Evolutionary conservation across 495 filamentous ascomycete species (phyloP), one percentile per base, ranked within the genome.

Genomic region (Apodospora peruviana): DNA sequence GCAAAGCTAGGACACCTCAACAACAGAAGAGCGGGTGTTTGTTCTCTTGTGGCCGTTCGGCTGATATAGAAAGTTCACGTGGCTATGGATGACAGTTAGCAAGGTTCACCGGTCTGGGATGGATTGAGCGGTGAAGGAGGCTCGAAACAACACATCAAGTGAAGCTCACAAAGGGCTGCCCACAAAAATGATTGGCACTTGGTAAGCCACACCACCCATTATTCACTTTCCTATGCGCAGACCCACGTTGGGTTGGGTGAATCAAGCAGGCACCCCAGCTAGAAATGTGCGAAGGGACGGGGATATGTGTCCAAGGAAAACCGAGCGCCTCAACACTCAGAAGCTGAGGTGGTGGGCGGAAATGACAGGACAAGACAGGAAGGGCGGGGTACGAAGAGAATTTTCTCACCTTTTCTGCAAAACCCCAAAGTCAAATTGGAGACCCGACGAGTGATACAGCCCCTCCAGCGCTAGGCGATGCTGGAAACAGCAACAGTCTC

Each of bases 91-190:
- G 43, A 35, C 14, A 45, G 27, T 21, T 45, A 35, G 25, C 50
- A 49, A 27, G 32, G 32, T n/a, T n/a, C 34, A 16, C 14, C 23
- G 34, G 23, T 25, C n/a, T 17, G 20, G 2, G n/a, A 22, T 40
- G 36, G 34, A 49, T 57, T 50, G 22, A 57, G 55, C 55, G 55
- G 55, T 57, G 55, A 57, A 40, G 5, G 39, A 35, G 25, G 29
- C 24, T 53, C 38, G 42, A 47, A 50, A 48, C 52, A 37, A 25
- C 45, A 42, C 38, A 40, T 16, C 47, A 16, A 34, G 37, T 24
- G 1, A 16, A 38, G 17, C 12, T 40, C 16, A 40, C 36, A 57
- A 47, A 54, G 51, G 35, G 16, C 16, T n/a, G 14, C 19, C 34
- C 41, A 24, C 25, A 27, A 16, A 27, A 32, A 20, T 49, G 46